phyloP scores from a whole-genome alignment of 2,329 filamentous ascomycete species.

The Aureobasidium sp. region DNA sequence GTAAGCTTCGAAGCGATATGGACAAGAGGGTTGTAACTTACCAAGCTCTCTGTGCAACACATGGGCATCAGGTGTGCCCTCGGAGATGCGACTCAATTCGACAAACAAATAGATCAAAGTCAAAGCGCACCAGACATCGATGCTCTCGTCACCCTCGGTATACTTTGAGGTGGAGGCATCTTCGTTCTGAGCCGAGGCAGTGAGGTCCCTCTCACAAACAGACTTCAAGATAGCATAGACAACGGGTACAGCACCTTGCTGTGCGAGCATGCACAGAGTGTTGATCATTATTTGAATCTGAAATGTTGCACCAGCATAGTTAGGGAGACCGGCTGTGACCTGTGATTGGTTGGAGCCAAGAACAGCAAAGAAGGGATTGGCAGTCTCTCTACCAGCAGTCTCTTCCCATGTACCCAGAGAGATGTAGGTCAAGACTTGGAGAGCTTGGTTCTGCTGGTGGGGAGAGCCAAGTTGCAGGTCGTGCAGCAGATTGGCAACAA shows the following conservation, averaged over 20 bases:
- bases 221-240: constrained; percentile 32
- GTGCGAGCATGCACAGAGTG: constrained; percentile 34
- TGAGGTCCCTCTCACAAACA: constrained; percentile 20
- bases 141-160: constrained; percentile 22
- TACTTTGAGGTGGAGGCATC: not conserved
- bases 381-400: constrained; percentile 31
- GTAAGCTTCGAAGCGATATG: not conserved
- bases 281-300: constrained; percentile 31
- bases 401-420: constrained; percentile 42
- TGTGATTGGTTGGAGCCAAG: constrained; percentile 1
- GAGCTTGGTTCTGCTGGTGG: constrained; percentile 25
- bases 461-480: constrained; percentile 26
- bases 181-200: constrained; percentile 8
- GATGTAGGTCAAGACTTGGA: constrained; percentile 39
- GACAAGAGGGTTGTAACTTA: not conserved
- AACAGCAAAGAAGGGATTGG: constrained; percentile 11
- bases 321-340: not conserved
- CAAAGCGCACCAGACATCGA: constrained; percentile 41
- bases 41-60: constrained; percentile 21
- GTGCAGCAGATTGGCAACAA: constrained; percentile 41
- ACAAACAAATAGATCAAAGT: constrained; percentile 41
- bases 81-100: constrained; percentile 34
- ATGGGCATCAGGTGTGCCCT: constrained; percentile 18
- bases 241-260: constrained; percentile 31
- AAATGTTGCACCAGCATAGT: constrained; percentile 9